A percentile compares a stretch with the other conserved stretches of the same genome.
Evolutionary conservation across 371 early-diverging fungal genomes (phyloP).

Genomic region (Apophysomyces elegans): DNA sequence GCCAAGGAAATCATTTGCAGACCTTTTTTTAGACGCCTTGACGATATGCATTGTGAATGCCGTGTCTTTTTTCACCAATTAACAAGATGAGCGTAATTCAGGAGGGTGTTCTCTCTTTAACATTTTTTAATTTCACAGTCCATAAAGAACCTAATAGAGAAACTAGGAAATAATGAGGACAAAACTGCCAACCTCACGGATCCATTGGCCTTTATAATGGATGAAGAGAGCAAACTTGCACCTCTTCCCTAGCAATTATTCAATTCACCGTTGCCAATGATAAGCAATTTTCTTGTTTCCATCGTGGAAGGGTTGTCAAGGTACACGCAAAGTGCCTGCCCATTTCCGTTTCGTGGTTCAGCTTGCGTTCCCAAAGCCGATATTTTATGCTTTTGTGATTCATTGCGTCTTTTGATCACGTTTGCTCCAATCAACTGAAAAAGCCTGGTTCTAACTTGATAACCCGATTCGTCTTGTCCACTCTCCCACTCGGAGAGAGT

Average conservation of each 20-base stretch:
- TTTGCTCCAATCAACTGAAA: not conserved
- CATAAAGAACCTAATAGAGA: too few species aligned
- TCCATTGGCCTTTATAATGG: not conserved
- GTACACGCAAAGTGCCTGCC: not conserved
- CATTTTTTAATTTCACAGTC: too few species aligned
- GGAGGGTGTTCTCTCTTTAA: too few species aligned
- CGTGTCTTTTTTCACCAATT: too few species aligned
- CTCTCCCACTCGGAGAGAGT: conserved; percentile 25
- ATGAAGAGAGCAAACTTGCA: not conserved
- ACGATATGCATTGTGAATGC: too few species aligned
- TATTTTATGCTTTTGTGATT: not conserved
- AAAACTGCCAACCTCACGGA: too few species aligned
- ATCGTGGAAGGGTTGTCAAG: not conserved
- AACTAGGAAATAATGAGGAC: too few species aligned
- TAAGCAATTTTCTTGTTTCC: not conserved
- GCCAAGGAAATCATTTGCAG: too few species aligned
- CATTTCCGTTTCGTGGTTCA: conserved; percentile 2
- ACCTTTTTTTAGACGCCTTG: too few species aligned
- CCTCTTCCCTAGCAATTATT: too few species aligned
- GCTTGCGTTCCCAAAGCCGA: not conserved
- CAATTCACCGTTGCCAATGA: not conserved
- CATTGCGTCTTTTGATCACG: not conserved
- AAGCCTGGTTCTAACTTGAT: not conserved
- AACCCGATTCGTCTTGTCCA: conserved; percentile 6
- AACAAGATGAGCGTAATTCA: too few species aligned